Evolutionary conservation across 352 stramenopile genomes (phyloP).

Genomic region (Phytophthora vignae): DNA sequence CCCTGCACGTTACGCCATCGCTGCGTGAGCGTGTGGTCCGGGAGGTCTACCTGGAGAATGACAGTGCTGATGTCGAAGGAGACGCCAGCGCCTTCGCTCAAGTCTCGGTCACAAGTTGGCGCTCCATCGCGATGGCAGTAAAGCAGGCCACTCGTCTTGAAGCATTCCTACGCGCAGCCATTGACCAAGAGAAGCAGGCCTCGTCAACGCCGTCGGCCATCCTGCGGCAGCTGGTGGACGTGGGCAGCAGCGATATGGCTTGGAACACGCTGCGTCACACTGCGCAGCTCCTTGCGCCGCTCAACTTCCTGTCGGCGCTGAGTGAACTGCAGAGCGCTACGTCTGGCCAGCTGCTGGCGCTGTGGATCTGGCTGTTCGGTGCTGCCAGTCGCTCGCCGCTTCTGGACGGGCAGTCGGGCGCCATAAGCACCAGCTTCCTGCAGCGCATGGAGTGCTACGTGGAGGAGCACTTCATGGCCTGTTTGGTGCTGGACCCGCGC

Average conservation of each 20-base stretch:
- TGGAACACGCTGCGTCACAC: conserved; percentile 37
- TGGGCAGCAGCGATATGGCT: conserved; percentile 24
- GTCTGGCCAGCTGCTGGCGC: conserved; percentile 38
- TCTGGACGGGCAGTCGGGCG: conserved; percentile 26
- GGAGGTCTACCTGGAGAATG: conserved; percentile 1
- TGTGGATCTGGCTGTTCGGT: conserved; percentile 51
- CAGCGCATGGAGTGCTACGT: conserved; percentile 42
- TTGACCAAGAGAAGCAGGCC: conserved; percentile 6
- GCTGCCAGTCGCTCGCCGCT: conserved; percentile 37
- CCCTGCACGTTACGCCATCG: conserved; percentile 20
- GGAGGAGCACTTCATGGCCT: conserved; percentile 46
- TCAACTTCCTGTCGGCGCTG: conserved; percentile 38
- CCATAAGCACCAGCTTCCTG: conserved; percentile 34
- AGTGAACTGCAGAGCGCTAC: conserved; percentile 42
- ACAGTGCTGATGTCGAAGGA: background rate
- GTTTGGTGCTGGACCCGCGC: conserved; percentile 45
- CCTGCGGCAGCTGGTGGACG: conserved; percentile 22
- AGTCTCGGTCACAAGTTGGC: conserved; percentile 31
- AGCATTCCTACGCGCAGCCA: conserved; percentile 23
- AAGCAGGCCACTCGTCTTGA: conserved; percentile 32
- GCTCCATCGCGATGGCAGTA: conserved; percentile 38
- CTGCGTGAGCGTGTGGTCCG: conserved; percentile 29
- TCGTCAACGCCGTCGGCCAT: conserved; percentile 6
- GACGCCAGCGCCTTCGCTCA: conserved; percentile 12
- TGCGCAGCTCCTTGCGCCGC: conserved; percentile 30